Percentiles rank a stretch among this genome's conserved stretches.
Conservation (phyloP, 169 alveolate genomes). For the Cryptosporidium viatorum region DNA sequence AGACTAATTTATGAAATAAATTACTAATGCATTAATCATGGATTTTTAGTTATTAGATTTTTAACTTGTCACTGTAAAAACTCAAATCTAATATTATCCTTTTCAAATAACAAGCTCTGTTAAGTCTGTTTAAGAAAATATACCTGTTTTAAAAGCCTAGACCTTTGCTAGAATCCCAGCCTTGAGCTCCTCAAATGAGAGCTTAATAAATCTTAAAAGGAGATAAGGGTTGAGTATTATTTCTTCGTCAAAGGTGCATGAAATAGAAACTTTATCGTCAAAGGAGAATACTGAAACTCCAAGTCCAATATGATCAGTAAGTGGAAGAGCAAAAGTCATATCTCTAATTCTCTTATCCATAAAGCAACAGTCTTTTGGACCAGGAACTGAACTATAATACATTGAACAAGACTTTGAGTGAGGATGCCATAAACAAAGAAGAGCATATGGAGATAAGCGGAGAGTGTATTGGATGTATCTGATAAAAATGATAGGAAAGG, state of each 20-base stretch:
- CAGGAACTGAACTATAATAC: conserved; percentile 73
- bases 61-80: background rate
- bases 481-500: conserved; percentile 64
- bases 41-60: background rate
- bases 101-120: background rate
- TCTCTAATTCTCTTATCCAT: conserved; percentile 28
- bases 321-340: conserved; percentile 69
- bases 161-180: conserved; percentile 31
- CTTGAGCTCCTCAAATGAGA: conserved; percentile 55
- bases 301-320: conserved; percentile 63
- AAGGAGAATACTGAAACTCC: conserved; percentile 52
- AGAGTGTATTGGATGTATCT: conserved; percentile 55
- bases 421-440: conserved; percentile 55
- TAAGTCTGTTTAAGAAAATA: background rate
- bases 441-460: conserved; percentile 29
- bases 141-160: background rate
- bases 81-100: background rate
- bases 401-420: conserved; percentile 64
- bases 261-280: conserved; percentile 56
- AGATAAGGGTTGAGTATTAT: conserved; percentile 33
- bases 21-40: background rate
- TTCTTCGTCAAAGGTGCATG: conserved; percentile 50
- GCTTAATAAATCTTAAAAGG: conserved; percentile 15
- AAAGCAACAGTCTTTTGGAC: conserved; percentile 54
- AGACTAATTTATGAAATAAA: background rate